A percentile compares a stretch with the other conserved stretches of the same genome.
phyloP scores from a whole-genome alignment of 352 stramenopile species.

The Phytophthora europaea region DNA sequence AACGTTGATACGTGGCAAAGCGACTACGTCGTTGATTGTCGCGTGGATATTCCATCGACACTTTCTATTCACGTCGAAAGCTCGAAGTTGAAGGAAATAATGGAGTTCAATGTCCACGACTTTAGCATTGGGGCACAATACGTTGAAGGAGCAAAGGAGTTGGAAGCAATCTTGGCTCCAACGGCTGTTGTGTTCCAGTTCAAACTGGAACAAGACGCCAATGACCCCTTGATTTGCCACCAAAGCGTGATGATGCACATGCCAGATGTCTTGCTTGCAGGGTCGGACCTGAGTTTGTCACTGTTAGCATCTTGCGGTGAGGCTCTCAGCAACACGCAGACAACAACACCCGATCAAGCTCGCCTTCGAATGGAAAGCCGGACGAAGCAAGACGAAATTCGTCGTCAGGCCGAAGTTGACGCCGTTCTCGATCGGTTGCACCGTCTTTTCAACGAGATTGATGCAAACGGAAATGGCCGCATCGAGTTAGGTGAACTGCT shows the following conservation, averaged over 20 bases:
- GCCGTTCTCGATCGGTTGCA: conserved; percentile 62
- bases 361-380: conserved; percentile 63
- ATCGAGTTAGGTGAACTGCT: conserved; percentile 76
- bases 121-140: conserved; percentile 67
- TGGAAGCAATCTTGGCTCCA: conserved; percentile 58
- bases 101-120: conserved; percentile 61
- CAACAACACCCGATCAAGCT: conserved; percentile 70
- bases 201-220: conserved; percentile 57
- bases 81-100: conserved; percentile 51
- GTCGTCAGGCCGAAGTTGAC: conserved; percentile 64
- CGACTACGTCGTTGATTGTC: conserved; percentile 61
- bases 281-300: conserved; percentile 77
- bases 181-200: conserved; percentile 61
- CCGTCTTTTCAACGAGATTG: conserved; percentile 78
- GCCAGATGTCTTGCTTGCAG: conserved; percentile 70
- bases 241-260: conserved; percentile 68
- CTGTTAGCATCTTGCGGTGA: conserved; percentile 66
- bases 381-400: conserved; percentile 63
- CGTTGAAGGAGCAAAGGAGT: conserved; percentile 48
- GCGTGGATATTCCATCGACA: conserved; percentile 60
- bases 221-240: conserved; percentile 48
- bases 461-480: conserved; percentile 69
- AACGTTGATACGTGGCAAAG: conserved; percentile 55
- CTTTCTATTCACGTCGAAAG: conserved; percentile 59
- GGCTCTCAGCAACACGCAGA: conserved; percentile 60